These are phyloP conservation scores for Pseudogymnoascus destructans DNA, from an alignment of 2,329 filamentous ascomycete species.

Conservation along the genomic window DNA sequence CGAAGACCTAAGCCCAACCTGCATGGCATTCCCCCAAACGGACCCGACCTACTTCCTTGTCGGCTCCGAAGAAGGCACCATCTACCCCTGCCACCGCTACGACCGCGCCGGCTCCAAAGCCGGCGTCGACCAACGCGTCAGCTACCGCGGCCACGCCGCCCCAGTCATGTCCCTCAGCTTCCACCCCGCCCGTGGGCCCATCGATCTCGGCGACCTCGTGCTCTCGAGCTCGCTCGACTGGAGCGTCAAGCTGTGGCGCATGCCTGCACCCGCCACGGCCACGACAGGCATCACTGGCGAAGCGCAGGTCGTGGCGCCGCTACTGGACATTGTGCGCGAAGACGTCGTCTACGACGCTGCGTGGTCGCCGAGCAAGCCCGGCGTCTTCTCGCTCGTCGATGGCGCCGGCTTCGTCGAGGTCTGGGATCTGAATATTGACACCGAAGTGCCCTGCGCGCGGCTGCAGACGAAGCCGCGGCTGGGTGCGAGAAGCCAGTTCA, in stretches of 20 bases:
- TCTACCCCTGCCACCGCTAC: conserved; percentile 93
- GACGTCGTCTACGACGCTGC: conserved; percentile 93
- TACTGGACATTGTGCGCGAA: conserved; percentile 85
- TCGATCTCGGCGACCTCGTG: conserved; percentile 88
- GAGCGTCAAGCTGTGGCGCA: conserved; percentile 95
- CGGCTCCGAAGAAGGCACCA: conserved; percentile 90
- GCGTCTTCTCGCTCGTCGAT: conserved; percentile 89
- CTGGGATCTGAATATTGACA: conserved; percentile 88
- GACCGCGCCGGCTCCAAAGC: conserved; percentile 95
- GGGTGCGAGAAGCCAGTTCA: conserved; percentile 50
- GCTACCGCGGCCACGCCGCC: conserved; percentile 80
- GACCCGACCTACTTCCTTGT: conserved; percentile 97
- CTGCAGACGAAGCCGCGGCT: conserved; percentile 53
- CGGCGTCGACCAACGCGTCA: conserved; percentile 77
- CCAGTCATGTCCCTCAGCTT: conserved; percentile 95
- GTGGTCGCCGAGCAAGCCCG: conserved; percentile 90
- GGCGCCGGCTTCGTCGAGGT: conserved; percentile 85
- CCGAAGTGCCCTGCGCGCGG: conserved; percentile 78
- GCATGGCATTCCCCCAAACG: conserved; percentile 84
- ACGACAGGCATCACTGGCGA: conserved; percentile 37
- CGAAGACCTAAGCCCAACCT: conserved; percentile 89
- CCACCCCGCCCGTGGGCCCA: conserved; percentile 79
- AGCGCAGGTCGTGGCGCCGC: conserved; percentile 48
- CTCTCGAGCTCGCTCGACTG: conserved; percentile 89
- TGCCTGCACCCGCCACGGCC: conserved; percentile 63